Conservation (phyloP, 768 basidiomycete genomes). For the Suillus lakei region DNA sequence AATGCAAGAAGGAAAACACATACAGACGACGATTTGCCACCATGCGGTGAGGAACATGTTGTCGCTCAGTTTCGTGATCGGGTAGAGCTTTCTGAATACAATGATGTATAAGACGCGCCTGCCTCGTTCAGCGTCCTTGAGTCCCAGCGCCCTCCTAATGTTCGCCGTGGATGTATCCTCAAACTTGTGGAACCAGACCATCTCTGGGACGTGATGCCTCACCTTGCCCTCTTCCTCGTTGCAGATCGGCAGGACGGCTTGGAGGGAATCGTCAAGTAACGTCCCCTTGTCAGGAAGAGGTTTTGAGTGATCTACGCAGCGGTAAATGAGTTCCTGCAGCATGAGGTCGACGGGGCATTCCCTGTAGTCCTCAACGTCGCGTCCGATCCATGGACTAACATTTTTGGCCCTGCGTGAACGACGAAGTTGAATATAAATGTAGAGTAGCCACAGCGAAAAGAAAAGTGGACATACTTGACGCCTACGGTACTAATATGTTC, state of each 20-base stretch:
- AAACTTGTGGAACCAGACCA: constrained; percentile 1
- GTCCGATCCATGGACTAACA: neutral
- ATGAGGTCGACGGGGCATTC: neutral
- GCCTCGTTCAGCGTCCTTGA: neutral
- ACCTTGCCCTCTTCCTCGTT: neutral
- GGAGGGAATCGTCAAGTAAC: neutral
- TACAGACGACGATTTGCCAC: constrained; percentile 10
- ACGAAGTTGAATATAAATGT: neutral
- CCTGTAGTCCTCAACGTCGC: neutral
- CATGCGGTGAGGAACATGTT: neutral
- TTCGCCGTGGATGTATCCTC: neutral
- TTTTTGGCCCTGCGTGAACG: neutral
- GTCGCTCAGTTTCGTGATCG: neutral
- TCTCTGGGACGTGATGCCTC: neutral
- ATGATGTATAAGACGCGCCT: neutral
- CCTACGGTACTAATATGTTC: neutral
- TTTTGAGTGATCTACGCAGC: neutral
- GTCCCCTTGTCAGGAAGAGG: neutral
- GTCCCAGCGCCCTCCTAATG: neutral
- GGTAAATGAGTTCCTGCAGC: constrained; percentile 2
- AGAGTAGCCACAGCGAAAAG: neutral
- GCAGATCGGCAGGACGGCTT: constrained; percentile 6
- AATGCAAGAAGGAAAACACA: neutral
- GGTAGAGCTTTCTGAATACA: neutral
- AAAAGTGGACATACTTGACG: neutral